Base-by-base conservation (phyloP, 2,329 filamentous ascomycete genomes). In the Fusarium verrucosum region DNA sequence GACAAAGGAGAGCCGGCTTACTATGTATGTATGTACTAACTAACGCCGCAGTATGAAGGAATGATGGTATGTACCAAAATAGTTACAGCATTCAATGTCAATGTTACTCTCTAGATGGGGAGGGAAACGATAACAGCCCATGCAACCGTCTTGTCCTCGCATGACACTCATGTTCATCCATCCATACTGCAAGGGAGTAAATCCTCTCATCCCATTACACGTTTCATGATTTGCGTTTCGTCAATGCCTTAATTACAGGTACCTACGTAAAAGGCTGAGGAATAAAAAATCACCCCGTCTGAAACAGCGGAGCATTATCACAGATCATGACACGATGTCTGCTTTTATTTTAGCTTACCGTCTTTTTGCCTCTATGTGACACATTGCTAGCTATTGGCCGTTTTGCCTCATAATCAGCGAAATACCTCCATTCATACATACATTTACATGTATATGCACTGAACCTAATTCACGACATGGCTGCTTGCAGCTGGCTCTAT, bases 211-310 rank as follows among this genome's bases (percentile, higher is more conserved):
- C 35, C 53, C 50, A 54, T 50, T 50, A 30, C 50, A 53, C 54
- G 67, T 71, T 70, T 70, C 62, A 63, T 52, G 49, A 59, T 65
- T 54, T 65, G 57, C 50, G 65, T 70, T 67, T 70, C 65, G 65
- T 58, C 50, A 66, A 65, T 67, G 63, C 63, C 63, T 60, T 30
- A 23, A 23, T 23, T 66, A n/a, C n/a, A n/a, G n/a, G n/a, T n/a
- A n/a, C n/a, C n/a, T n/a, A 37, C 22, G 32, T 33, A 41, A 36
- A n/a, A 20, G 23, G 44, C 44, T 37, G 35, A 22, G 37, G 10
- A 28, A 25, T 9, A 16, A 49, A 52, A 53, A 68, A 54, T 22
- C 56, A 69, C 55, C 66, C 45, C 70, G 62, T 59, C 50, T 71
- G 67, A 71, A 71, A 71, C 69, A 71, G 63, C 63, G 57, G 60